phyloP scores from a whole-genome alignment of 2,329 filamentous ascomycete genomes.

The Colletotrichum godetiae region DNA sequence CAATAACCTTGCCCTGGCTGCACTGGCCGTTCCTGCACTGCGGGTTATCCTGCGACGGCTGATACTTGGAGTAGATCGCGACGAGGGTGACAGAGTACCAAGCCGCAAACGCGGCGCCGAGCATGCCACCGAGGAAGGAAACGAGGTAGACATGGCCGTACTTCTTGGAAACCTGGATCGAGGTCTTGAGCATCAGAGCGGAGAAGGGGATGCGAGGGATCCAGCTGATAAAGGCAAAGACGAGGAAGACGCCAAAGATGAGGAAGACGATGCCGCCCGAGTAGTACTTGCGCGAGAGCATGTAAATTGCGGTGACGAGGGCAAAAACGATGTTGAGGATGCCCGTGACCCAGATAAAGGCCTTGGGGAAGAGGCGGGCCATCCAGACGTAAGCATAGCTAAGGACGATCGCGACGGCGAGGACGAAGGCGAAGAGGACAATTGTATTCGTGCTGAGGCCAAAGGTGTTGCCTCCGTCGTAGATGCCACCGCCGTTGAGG shows the following conservation, averaged over 20 bases:
- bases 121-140: constrained; percentile 83
- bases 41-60: constrained; percentile 68
- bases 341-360: constrained; percentile 92
- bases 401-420: constrained; percentile 78
- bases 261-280: constrained; percentile 90
- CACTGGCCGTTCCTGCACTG: constrained; percentile 72
- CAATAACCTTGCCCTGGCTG: constrained; percentile 81
- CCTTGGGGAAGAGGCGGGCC: constrained; percentile 83
- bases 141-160: constrained; percentile 90
- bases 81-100: constrained; percentile 91
- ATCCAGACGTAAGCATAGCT: constrained; percentile 82
- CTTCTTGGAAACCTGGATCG: constrained; percentile 85
- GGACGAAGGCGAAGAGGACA: constrained; percentile 83
- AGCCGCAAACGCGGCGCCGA: constrained; percentile 80
- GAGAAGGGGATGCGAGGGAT: constrained; percentile 91
- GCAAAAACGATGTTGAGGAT: constrained; percentile 88
- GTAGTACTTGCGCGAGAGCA: constrained; percentile 81
- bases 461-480: constrained; percentile 73
- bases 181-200: constrained; percentile 87
- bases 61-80: constrained; percentile 85
- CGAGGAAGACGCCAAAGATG: constrained; percentile 81
- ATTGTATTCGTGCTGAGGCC: constrained; percentile 85
- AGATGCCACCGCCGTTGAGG: constrained; percentile 79
- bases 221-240: constrained; percentile 89
- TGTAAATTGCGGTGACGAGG: constrained; percentile 88